Evolutionary conservation across 23 red algal species (phyloP), one percentile per base, ranked within the genome.

Genomic region (Porphyridium purpureum): DNA sequence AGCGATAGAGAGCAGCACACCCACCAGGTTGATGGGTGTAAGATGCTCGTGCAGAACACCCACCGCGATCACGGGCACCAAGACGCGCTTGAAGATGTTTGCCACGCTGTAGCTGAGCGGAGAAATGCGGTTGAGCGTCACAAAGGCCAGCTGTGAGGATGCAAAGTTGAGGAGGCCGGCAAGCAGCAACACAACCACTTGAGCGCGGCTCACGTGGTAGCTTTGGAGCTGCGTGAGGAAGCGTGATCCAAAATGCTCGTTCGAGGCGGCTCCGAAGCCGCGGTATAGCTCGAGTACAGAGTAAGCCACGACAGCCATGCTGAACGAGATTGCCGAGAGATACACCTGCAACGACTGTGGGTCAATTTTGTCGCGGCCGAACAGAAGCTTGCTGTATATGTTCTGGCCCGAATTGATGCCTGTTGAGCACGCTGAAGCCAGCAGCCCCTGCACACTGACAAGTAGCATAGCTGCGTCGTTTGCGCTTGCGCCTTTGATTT

Each of bases 31-130:
- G 7, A 65, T 38, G 28, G 42, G 20, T 1, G 73, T 64, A 15
- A 79, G 35, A 17, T 54, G 73, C 33, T 79, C 73, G 40, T 59
- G 54, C 35, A 79, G 59, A 21, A 56, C 56, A 25, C 41, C 56
- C 24, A 79, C 55, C 5, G 73, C 73, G 33, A 69, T 65, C 3
- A 65, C 52, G 9, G 73, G 42, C 21, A 65, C 66, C 24, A 52
- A 29, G 50, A 79, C 63, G 27, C 73, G 60, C 51, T 79, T 79
- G 46, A 79, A 79, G 8, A 59, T 79, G 61, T 79, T 79, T 1
- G 73, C 60, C 47, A 79, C 73, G 5, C 57, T 64, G 62, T 79
- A 79, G 27, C 33, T 48, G 19, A 79, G 20, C 32, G 73, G 73
- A 14, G 73, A 79, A 20, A 79, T 68, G 7, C 53, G 35, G 52